These are phyloP conservation scores for Neurospora sp. DNA, from an alignment of 495 filamentous ascomycete genomes.

Conservation along the genomic window DNA sequence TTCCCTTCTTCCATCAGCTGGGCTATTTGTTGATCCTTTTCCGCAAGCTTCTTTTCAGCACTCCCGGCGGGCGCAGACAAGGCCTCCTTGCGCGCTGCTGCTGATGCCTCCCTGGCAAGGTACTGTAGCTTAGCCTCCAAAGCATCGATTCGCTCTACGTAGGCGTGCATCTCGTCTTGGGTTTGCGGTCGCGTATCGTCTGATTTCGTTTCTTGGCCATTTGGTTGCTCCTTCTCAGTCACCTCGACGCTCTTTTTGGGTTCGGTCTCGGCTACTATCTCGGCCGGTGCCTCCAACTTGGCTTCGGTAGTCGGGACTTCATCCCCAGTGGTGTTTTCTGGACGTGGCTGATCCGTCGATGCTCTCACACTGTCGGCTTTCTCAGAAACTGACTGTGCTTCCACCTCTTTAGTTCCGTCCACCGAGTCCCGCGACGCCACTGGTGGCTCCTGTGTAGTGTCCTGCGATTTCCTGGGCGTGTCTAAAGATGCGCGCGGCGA, in stretches of 20 bases:
- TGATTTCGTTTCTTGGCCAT: slow-evolving; percentile 43
- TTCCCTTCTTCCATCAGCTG: slow-evolving; percentile 88
- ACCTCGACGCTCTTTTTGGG: background rate
- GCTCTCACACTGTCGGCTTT: background rate
- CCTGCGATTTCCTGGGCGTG: slow-evolving; percentile 9
- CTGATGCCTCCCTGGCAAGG: slow-evolving; percentile 66
- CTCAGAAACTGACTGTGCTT: background rate
- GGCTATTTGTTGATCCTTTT: slow-evolving; percentile 85
- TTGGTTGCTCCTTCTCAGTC: background rate
- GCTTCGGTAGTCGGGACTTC: background rate
- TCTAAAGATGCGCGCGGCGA: slow-evolving; percentile 16
- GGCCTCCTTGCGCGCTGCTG: slow-evolving; percentile 56
- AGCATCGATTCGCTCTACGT: slow-evolving; percentile 86
- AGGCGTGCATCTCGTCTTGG: slow-evolving; percentile 70
- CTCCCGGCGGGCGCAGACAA: slow-evolving; percentile 51
- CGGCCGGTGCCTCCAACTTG: background rate
- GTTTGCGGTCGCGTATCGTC: slow-evolving; percentile 52
- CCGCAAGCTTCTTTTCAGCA: slow-evolving; percentile 65
- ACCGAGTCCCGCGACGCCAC: background rate
- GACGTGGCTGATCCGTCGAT: slow-evolving; percentile 3
- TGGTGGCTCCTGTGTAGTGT: background rate
- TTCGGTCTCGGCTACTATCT: background rate
- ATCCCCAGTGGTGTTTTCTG: background rate
- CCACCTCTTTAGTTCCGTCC: background rate
- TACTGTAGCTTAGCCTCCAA: slow-evolving; percentile 85